These are phyloP conservation scores for Phaeomoniella chlamydospora DNA, from an alignment of 2,329 filamentous ascomycete genomes.

Conservation along the genomic window DNA sequence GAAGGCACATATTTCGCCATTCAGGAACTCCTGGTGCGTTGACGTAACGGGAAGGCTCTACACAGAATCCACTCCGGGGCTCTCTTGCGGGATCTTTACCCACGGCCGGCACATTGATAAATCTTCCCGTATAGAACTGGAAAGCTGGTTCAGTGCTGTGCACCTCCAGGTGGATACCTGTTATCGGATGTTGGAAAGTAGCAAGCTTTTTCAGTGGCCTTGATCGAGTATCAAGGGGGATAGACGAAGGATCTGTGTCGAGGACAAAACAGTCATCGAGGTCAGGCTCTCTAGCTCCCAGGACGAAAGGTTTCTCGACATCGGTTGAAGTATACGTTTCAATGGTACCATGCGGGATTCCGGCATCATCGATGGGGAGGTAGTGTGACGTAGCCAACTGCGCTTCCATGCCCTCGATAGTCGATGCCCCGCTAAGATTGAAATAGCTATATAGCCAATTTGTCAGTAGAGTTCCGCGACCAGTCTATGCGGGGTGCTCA, in stretches of 20 bases:
- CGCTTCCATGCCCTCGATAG: constrained; percentile 48
- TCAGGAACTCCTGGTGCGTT: constrained; percentile 72
- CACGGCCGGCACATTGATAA: constrained; percentile 58
- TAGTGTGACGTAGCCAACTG: constrained; percentile 47
- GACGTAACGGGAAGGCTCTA: constrained; percentile 83
- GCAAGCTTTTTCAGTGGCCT: constrained; percentile 53
- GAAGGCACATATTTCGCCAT: constrained; percentile 63
- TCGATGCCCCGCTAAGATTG: constrained; percentile 45
- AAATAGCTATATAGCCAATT: constrained; percentile 53
- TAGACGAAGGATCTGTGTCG: constrained; percentile 42
- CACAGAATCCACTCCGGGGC: constrained; percentile 66
- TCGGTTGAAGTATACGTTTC: constrained; percentile 49
- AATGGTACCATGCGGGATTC: constrained; percentile 60
- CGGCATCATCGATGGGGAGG: constrained; percentile 56
- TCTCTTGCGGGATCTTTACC: constrained; percentile 47
- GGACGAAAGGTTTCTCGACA: constrained; percentile 52
- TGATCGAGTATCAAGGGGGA: constrained; percentile 53
- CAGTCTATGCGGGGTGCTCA: constrained; percentile 29
- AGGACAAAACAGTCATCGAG: constrained; percentile 88
- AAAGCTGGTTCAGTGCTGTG: constrained; percentile 88
- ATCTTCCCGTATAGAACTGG: constrained; percentile 89
- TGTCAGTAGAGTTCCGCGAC: constrained; percentile 2
- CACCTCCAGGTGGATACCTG: constrained; percentile 70
- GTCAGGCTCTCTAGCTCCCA: constrained; percentile 56
- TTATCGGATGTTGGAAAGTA: constrained; percentile 57